Conservation (phyloP, 140 eudicot genomes). For the Oenanthe javanica region DNA sequence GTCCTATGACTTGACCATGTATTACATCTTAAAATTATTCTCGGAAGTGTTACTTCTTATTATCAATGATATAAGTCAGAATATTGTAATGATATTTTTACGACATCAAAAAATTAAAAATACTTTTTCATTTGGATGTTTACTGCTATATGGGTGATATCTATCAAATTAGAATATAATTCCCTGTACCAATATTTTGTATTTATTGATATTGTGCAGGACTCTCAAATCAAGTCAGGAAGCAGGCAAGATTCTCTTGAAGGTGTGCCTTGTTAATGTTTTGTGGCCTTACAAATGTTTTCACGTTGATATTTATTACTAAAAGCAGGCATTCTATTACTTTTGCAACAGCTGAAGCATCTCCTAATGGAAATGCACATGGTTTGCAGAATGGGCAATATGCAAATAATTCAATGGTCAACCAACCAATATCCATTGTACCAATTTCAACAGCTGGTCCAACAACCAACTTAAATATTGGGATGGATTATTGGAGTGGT, state of each 20-base stretch:
- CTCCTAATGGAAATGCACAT: conserved; percentile 62
- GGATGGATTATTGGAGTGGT: conserved; percentile 93
- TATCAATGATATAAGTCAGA: neutral
- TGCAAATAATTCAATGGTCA: conserved; percentile 28
- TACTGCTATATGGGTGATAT: neutral
- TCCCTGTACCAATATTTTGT: neutral
- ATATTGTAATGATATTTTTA: neutral
- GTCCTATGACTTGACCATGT: neutral
- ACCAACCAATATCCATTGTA: conserved; percentile 48
- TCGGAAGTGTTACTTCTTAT: neutral
- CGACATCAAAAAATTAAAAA: neutral
- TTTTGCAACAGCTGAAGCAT: conserved; percentile 48
- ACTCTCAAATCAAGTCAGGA: conserved; percentile 68
- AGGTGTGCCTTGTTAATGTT: conserved; percentile 32
- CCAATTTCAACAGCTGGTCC: conserved; percentile 61
- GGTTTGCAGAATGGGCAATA: conserved; percentile 68
- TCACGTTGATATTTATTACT: neutral
- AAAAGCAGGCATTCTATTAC: conserved; percentile 15
- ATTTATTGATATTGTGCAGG: conserved; percentile 29
- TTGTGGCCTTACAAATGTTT: neutral
- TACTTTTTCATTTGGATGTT: neutral
- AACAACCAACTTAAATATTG: conserved; percentile 73
- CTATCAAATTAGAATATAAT: neutral
- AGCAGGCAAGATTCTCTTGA: conserved; percentile 60
- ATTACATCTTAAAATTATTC: neutral